These are phyloP conservation scores for Mortierella sp. DNA, from an alignment of 371 early-diverging fungal genomes.

Conservation along the genomic window DNA sequence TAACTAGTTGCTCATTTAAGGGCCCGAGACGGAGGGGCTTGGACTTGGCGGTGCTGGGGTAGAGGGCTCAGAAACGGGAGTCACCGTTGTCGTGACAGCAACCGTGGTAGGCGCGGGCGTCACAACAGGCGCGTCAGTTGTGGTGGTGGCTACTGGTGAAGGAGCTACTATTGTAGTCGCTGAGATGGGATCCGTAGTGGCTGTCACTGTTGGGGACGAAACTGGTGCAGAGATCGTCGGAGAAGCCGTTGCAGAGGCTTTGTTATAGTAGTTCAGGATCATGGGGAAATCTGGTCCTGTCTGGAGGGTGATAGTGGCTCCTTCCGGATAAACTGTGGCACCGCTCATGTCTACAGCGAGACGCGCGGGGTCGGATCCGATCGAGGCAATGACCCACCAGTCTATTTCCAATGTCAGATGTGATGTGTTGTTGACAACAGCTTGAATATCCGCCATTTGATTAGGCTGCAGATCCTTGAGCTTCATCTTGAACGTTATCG, in stretches of 20 bases:
- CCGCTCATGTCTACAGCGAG: background rate
- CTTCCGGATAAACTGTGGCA: background rate
- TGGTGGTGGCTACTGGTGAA: too few species aligned
- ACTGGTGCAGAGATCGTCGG: background rate
- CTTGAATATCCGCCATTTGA: background rate
- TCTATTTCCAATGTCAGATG: background rate
- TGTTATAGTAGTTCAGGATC: background rate
- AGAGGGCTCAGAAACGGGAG: too few species aligned
- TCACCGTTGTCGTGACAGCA: too few species aligned
- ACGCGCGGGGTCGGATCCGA: background rate
- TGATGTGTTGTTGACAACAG: background rate
- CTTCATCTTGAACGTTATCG: conserved; percentile 9
- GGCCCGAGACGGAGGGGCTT: background rate
- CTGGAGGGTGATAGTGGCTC: background rate
- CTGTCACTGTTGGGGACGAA: background rate
- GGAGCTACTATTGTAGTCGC: too few species aligned
- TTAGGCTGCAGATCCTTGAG: background rate
- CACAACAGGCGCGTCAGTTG: too few species aligned
- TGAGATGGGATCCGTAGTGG: too few species aligned
- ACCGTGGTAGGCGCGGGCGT: too few species aligned
- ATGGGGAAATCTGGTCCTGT: background rate
- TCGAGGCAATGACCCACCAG: background rate
- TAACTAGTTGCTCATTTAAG: too few species aligned
- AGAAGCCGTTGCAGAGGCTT: background rate
- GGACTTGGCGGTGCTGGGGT: too few species aligned